phyloP scores from a whole-genome alignment of 2,329 filamentous ascomycete species.

The Phyllachora maydis region DNA sequence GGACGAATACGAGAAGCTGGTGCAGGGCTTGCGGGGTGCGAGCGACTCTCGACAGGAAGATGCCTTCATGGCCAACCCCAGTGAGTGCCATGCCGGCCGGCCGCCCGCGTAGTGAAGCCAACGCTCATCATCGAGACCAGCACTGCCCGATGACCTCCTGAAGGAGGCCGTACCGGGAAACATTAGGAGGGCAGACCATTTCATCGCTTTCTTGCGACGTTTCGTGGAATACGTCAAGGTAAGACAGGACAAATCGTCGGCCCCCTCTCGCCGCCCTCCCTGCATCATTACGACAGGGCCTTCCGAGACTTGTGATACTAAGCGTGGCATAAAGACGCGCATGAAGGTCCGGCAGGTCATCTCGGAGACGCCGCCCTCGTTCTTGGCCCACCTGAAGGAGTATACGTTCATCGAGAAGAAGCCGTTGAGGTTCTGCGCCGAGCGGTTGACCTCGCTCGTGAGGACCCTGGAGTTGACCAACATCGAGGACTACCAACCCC shows the following conservation, averaged over 20 bases:
- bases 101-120: too few relatives aligned
- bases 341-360: conserved; percentile 98
- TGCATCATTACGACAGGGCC: too few relatives aligned
- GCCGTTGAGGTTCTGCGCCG: conserved; percentile 81
- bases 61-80: conserved; percentile 88
- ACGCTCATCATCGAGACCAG: too few relatives aligned
- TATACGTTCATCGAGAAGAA: conserved; percentile 97
- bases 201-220: conserved; percentile 80
- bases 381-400: conserved; percentile 80
- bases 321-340: conserved; percentile 37
- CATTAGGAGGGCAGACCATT: conserved; percentile 88
- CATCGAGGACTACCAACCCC: conserved; percentile 90
- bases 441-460: conserved; percentile 83
- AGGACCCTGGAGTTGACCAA: conserved; percentile 89
- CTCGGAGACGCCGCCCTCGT: conserved; percentile 88
- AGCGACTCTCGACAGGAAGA: conserved; percentile 85
- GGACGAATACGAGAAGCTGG: conserved; percentile 85
- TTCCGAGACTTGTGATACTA: background rate
- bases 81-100: conserved; percentile 11
- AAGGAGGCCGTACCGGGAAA: conserved; percentile 95
- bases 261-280: background rate
- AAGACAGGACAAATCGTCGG: too few relatives aligned
- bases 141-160: conserved; percentile 77
- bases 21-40: conserved; percentile 73
- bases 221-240: conserved; percentile 93